phyloP scores from a whole-genome alignment of 331 rosid species.

The Acacia pycnantha region DNA sequence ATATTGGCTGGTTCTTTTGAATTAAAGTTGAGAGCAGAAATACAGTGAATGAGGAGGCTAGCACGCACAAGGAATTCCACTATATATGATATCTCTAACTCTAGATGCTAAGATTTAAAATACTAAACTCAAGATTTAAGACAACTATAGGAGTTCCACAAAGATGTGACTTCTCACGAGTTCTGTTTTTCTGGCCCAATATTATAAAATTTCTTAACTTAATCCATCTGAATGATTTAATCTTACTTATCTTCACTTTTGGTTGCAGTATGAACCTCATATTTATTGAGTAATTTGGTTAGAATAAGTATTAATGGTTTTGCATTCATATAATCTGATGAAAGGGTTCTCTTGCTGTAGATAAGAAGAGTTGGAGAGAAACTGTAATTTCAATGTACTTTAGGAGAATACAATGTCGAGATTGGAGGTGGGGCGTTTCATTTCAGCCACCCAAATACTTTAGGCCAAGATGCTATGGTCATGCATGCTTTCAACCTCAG shows the following conservation, averaged over 20 bases:
- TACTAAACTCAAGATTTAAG: background rate
- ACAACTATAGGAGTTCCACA: background rate
- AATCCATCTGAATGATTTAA: background rate
- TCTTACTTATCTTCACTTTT: background rate
- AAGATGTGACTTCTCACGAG: background rate
- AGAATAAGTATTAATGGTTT: background rate
- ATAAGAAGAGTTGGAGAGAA: slow-evolving; percentile 31
- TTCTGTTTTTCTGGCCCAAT: background rate
- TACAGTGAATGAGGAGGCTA: too few relatives aligned
- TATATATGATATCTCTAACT: background rate
- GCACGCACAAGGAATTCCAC: background rate
- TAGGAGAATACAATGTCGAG: slow-evolving; percentile 67
- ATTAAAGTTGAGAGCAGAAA: background rate
- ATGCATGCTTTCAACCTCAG: slow-evolving; percentile 43
- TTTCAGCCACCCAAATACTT: slow-evolving; percentile 60
- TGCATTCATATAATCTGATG: slow-evolving; percentile 27
- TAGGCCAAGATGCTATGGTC: slow-evolving; percentile 40
- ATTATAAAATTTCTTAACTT: background rate
- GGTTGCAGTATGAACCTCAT: background rate
- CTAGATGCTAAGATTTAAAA: background rate
- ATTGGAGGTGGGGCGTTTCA: slow-evolving; percentile 61
- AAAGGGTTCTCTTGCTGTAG: slow-evolving; percentile 36
- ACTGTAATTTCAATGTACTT: slow-evolving; percentile 61
- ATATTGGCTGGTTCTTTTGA: background rate
- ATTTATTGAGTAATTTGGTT: slow-evolving; percentile 1